Evolutionary conservation across 768 basidiomycete species (phyloP), one percentile per base, ranked within the genome.

Genomic region (Cubamyces lactineus): DNA sequence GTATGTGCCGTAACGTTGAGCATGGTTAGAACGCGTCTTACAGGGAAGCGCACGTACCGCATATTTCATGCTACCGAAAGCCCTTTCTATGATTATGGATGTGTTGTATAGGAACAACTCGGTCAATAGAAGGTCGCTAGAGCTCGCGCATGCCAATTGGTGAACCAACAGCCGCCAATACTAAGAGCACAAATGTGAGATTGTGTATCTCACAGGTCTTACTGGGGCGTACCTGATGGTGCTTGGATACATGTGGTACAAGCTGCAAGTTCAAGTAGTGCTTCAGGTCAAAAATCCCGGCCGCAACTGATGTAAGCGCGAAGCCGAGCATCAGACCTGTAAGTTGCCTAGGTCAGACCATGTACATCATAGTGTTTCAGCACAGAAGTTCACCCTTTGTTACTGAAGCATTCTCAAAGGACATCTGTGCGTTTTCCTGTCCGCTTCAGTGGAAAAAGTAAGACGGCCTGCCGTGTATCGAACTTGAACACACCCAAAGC

Each of bases 201-300:
- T 1, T 49, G 24, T 9, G 34, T 28, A 47, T 41, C 21, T 23
- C 1, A n/a, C 21, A 53, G 53, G 28, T 60, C 54, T 62, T 40
- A 11, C 23, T 19, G 12, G 23, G 43, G 65, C 74, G 52, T 77
- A 92, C 94, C 81, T 96, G 94, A 69, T 92, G 90, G 72, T 96
- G 84, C 55, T 84, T 85, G n/a, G 92, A 93, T 50, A 97, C 81
- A 72, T 97, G 94, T 2, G 94, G 95, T 19, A 91, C 84, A 42
- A 96, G 83, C 78, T 91, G 94, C 2, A 97, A 79, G 72, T 95
- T 91, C 61, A 94, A 82, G 72, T 94, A 92, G 69, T 94, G 88
- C 72, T 96, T 96, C 66, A 92, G 77, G 68, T 95, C 94, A 70
- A 95, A 89, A 34, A 96, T 72, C 1, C 91, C 88, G 47, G 82